Evolutionary conservation across 1,139 yeast genomes (phyloP), one percentile per base, ranked within the genome.

Genomic region (Kazachstania sp.): DNA sequence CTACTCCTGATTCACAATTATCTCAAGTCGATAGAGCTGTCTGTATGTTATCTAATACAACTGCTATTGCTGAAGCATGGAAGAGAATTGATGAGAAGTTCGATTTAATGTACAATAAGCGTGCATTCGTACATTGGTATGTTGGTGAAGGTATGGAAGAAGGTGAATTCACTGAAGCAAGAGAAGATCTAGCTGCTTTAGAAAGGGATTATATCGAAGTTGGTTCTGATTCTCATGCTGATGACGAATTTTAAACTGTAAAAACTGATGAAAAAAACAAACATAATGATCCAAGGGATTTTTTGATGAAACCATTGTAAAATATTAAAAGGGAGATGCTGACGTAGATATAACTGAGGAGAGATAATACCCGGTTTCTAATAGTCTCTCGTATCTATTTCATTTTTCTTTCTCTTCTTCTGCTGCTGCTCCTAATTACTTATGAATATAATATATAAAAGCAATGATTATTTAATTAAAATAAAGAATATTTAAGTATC

Each of bases 81-180:
- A 81, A 86, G 72, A 86, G 96, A 74, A 86, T 92, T 62, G 97
- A 90, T 72, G 81, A 82, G 71, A 92, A 92, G 74, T 92, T 90
- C 74, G 98, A 92, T 70, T 80, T 92, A 69, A 92, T 92, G 98
- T 92, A 88, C 75, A 78, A 92, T 63, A 92, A 90, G 81, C 87
- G 98, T 73, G 98, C 98, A 49, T 92, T 92, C 65, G 98, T 92
- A 55, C 98, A 92, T 74, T 92, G 97, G 97, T 92, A 88, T 65
- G 97, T 92, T 54, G 96, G 97, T 66, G 95, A 86, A 71, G 95
- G 95, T 72, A 85, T 86, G 95, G 95, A 86, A 68, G 95, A 86
- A 70, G 95, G 95, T 63, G 95, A 86, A 70, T 86, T 86, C 70
- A 80, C 86, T 49, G 95, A 86, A 71, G 95, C 95, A 46, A 84